phyloP scores from a whole-genome alignment of 2,329 filamentous ascomycete genomes.

The Nemania sp. region DNA sequence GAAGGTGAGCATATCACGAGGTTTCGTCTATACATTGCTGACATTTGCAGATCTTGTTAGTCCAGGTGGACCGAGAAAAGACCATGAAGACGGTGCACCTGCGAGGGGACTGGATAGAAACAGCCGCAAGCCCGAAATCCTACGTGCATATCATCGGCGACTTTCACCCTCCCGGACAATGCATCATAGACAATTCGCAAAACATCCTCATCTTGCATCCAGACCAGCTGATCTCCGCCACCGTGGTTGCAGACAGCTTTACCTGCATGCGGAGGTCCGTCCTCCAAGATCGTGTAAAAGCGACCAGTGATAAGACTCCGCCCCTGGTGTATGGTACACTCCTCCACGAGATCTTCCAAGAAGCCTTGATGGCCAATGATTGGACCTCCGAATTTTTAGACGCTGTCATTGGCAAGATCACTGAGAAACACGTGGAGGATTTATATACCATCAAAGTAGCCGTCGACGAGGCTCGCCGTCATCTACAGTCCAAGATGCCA shows the following conservation, averaged over 20 bases:
- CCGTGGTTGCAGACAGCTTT: constrained; percentile 95
- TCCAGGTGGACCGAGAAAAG: constrained; percentile 76
- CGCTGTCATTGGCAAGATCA: constrained; percentile 66
- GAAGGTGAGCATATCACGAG: constrained; percentile 60
- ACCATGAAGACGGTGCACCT: constrained; percentile 70
- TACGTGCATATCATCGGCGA: constrained; percentile 86
- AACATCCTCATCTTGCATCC: constrained; percentile 92
- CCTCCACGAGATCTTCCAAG: constrained; percentile 93
- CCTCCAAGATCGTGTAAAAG: constrained; percentile 92
- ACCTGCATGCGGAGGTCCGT: constrained; percentile 88
- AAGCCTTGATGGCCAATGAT: constrained; percentile 78
- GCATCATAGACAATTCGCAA: constrained; percentile 77
- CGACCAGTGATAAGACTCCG: constrained; percentile 76
- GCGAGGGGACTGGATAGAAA: constrained; percentile 85
- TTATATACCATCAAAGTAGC: constrained; percentile 85
- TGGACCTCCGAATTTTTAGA: constrained; percentile 75
- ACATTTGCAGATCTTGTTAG: constrained; percentile 69
- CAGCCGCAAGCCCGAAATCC: constrained; percentile 70
- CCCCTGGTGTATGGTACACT: constrained; percentile 91
- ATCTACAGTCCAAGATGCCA: constrained; percentile 80
- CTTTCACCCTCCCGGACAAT: constrained; percentile 71
- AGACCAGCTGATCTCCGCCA: constrained; percentile 92
- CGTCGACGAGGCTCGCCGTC: constrained; percentile 71
- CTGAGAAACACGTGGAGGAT: constrained; percentile 82
- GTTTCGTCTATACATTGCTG: constrained; percentile 19